phyloP scores from a whole-genome alignment of 352 stramenopile species.

The Pythium guiyangense region DNA sequence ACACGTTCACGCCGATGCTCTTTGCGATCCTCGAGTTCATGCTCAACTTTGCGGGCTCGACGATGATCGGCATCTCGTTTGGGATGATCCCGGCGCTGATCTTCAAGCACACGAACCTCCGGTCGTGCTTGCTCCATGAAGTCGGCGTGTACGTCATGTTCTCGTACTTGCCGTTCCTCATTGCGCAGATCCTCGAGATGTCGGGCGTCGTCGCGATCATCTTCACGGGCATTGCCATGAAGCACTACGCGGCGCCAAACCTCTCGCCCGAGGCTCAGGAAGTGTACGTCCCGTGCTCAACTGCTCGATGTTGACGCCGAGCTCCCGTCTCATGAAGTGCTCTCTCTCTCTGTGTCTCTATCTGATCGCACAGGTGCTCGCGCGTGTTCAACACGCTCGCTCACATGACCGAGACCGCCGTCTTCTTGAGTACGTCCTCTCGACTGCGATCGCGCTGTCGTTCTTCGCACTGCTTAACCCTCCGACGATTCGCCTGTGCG shows the following conservation, averaged over 20 bases:
- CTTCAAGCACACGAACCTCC: slow-evolving; percentile 90
- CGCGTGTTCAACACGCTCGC: slow-evolving; percentile 89
- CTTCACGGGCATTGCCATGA: slow-evolving; percentile 90
- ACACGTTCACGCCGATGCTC: slow-evolving; percentile 71
- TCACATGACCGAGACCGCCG: slow-evolving; percentile 89
- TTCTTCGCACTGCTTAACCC: too few relatives aligned
- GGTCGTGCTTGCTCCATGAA: slow-evolving; percentile 84
- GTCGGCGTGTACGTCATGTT: slow-evolving; percentile 88
- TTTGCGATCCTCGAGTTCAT: slow-evolving; percentile 87
- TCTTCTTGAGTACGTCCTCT: slow-evolving; percentile 86
- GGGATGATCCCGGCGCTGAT: slow-evolving; percentile 82
- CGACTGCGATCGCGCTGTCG: neutral
- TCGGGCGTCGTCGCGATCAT: slow-evolving; percentile 93
- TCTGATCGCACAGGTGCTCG: slow-evolving; percentile 42
- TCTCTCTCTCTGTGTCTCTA: neutral
- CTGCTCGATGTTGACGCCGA: too few relatives aligned
- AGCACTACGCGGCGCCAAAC: slow-evolving; percentile 89
- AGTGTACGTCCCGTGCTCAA: too few relatives aligned
- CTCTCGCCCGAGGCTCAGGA: slow-evolving; percentile 73
- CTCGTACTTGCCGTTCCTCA: slow-evolving; percentile 76
- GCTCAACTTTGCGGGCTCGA: slow-evolving; percentile 86
- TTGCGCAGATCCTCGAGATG: slow-evolving; percentile 71
- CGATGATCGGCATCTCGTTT: slow-evolving; percentile 82
- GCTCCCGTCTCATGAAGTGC: neutral
- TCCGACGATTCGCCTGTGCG: too few relatives aligned